Percentiles rank a stretch among this genome's conserved stretches.
Conservation (phyloP, 2,329 filamentous ascomycete genomes). For the Colletotrichum musae region DNA sequence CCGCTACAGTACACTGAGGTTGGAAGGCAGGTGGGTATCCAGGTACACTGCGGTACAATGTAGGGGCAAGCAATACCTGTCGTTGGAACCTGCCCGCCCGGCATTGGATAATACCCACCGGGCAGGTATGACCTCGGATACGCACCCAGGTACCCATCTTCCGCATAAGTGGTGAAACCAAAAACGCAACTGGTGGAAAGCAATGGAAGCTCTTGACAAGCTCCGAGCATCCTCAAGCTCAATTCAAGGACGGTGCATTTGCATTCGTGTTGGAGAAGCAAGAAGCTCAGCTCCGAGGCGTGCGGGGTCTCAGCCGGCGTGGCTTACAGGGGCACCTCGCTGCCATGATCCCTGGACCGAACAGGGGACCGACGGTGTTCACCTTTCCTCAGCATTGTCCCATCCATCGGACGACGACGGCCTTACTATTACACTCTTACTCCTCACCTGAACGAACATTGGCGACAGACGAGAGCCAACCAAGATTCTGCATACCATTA, state of each 20-base stretch:
- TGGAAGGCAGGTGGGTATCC: no score
- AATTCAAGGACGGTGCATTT: neutral
- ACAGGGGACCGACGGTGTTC: constrained; percentile 1
- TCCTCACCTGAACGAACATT: constrained; percentile 5
- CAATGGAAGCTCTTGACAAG: constrained; percentile 8
- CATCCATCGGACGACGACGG: constrained; percentile 19
- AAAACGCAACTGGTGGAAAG: neutral
- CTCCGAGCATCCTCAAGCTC: neutral
- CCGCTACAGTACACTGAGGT: no score
- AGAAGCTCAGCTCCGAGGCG: constrained; percentile 17
- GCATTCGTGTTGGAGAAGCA: neutral
- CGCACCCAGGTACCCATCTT: neutral
- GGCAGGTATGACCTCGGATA: no score
- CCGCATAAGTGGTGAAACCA: neutral
- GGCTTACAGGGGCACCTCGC: constrained; percentile 6
- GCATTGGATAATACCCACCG: no score
- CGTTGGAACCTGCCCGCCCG: no score
- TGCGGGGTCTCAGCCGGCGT: constrained; percentile 28
- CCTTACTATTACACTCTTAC: neutral
- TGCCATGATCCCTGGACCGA: constrained; percentile 20
- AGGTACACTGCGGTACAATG: no score
- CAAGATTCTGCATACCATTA: no score
- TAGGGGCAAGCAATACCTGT: no score
- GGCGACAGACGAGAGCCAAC: no score
- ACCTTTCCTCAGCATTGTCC: constrained; percentile 13